A percentile compares a stretch with the other conserved stretches of the same genome.
Evolutionary conservation across 805 yeast genomes (phyloP).

Genomic region (Ogataea degrootiae): DNA sequence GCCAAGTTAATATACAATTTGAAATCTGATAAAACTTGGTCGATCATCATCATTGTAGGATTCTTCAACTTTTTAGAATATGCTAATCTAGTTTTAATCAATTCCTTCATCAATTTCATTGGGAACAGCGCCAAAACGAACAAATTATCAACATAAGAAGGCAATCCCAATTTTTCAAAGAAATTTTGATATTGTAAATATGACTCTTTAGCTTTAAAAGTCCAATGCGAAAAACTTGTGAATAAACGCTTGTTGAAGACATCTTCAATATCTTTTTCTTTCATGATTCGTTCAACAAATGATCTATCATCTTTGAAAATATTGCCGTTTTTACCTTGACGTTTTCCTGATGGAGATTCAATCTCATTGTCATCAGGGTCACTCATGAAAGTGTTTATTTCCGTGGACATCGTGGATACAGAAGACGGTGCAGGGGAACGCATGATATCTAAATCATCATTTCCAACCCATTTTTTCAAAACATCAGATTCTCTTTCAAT

Average conservation of each 20-base stretch:
- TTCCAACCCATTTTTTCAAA: conserved; percentile 78
- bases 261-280: conserved; percentile 69
- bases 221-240: conserved; percentile 71
- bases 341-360: conserved; percentile 6
- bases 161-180: conserved; percentile 66
- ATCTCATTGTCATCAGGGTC: conserved; percentile 5
- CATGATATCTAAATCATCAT: conserved; percentile 66
- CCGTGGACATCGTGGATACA: conserved; percentile 1
- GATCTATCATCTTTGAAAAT: conserved; percentile 61
- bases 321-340: conserved; percentile 12
- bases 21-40: conserved; percentile 86
- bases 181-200: conserved; percentile 55
- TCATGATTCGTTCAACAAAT: conserved; percentile 77
- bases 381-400: no score
- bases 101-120: conserved; percentile 69
- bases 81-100: conserved; percentile 64
- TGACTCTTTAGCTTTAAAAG: conserved; percentile 73
- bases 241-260: conserved; percentile 69
- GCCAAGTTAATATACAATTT: conserved; percentile 72
- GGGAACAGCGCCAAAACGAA: conserved; percentile 72
- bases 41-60: conserved; percentile 94
- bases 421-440: conserved; percentile 19
- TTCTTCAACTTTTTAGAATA: conserved; percentile 75
- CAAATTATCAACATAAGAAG: conserved; percentile 63
- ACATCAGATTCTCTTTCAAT: conserved; percentile 57